A percentile compares a stretch with the other conserved stretches of the same genome.
Conservation (phyloP, 305 asterid species). For the Solanum hybrid region DNA sequence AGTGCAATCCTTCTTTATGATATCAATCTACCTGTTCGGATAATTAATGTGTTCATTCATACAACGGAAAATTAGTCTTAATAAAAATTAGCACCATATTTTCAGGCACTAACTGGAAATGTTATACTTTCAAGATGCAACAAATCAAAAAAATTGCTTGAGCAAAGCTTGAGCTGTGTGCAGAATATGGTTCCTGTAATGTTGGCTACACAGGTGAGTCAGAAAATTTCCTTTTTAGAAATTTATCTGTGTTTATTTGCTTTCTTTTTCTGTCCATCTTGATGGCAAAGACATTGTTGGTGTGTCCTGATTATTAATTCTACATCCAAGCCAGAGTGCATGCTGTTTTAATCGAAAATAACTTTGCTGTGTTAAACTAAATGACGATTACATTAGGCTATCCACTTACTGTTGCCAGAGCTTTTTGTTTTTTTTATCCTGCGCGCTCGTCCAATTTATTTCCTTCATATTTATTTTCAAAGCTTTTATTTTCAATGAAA, state of each 20-base stretch:
- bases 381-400: background rate
- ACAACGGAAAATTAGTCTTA: background rate
- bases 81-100: background rate
- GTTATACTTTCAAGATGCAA: slow-evolving; percentile 30
- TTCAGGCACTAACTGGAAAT: slow-evolving; percentile 47
- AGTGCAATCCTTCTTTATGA: background rate
- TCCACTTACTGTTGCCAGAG: background rate
- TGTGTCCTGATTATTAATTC: background rate
- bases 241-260: background rate
- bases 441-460: background rate
- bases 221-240: background rate
- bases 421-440: background rate
- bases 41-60: background rate
- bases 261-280: background rate
- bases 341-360: background rate
- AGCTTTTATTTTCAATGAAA: background rate
- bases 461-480: background rate
- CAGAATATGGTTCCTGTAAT: slow-evolving; percentile 35
- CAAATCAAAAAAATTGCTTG: slow-evolving; percentile 26
- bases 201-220: slow-evolving; percentile 41
- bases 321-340: background rate
- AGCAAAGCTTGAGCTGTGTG: slow-evolving; percentile 29
- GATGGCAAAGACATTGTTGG: background rate
- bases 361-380: background rate
- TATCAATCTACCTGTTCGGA: background rate